Conservation (phyloP, 441 rosid species). For the Arabidopsis hybrid region DNA sequence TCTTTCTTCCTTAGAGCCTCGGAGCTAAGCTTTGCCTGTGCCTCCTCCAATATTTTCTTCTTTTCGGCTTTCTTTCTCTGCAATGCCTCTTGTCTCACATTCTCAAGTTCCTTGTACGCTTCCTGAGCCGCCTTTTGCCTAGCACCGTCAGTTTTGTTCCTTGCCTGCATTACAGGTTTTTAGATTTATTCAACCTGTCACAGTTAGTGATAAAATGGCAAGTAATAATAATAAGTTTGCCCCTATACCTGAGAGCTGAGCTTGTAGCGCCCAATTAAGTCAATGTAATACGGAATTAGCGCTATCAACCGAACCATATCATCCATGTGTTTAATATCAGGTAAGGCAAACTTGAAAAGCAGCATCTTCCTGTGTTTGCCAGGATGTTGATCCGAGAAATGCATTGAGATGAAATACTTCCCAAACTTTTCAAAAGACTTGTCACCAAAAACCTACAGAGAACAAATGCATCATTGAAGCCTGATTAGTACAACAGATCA, state of each 20-base stretch:
- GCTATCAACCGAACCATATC: conserved; percentile 87
- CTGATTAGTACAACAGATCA: conserved; percentile 9
- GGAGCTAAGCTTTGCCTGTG: conserved; percentile 85
- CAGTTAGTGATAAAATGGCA: neutral
- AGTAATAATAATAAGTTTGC: conserved; percentile 4
- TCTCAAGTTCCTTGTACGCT: conserved; percentile 84
- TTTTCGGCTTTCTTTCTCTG: conserved; percentile 87
- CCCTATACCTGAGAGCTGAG: conserved; percentile 82
- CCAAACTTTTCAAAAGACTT: conserved; percentile 87
- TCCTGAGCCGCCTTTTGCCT: conserved; percentile 88
- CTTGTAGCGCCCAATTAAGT: conserved; percentile 88
- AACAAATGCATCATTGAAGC: neutral
- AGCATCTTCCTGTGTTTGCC: conserved; percentile 84
- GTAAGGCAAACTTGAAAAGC: conserved; percentile 86
- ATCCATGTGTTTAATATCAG: conserved; percentile 77
- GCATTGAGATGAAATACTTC: conserved; percentile 93
- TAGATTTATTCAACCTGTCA: neutral
- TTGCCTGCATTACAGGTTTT: conserved; percentile 58
- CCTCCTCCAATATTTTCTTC: conserved; percentile 85
- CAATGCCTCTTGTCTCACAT: conserved; percentile 91
- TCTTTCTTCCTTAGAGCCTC: conserved; percentile 88
- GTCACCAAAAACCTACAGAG: conserved; percentile 89
- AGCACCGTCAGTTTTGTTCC: conserved; percentile 82
- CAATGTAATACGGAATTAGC: conserved; percentile 88
- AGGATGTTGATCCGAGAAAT: conserved; percentile 89